Conservation (phyloP, 805 yeast genomes). For the Candida pseudoglaebosa region DNA sequence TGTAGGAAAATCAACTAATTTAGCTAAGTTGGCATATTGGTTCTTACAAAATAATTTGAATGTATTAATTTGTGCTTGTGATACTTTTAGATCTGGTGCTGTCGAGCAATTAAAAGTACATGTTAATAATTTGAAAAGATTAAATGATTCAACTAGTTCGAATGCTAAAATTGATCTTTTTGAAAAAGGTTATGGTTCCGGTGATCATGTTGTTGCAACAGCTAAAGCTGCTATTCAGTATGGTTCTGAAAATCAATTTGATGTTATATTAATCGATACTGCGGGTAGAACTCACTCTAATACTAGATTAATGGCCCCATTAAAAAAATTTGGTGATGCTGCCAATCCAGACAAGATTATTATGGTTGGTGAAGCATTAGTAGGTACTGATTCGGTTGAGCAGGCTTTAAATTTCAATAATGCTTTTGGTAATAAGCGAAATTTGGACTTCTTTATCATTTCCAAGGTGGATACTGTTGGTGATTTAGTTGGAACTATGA, state of each 20-base stretch:
- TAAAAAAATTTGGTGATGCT: conserved; percentile 90
- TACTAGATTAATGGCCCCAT: conserved; percentile 89
- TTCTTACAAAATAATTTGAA: conserved; percentile 80
- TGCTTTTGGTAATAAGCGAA: conserved; percentile 83
- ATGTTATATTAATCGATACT: conserved; percentile 89
- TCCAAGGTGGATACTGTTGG: conserved; percentile 98
- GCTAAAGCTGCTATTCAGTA: conserved; percentile 86
- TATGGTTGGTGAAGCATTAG: conserved; percentile 98
- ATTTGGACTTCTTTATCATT: conserved; percentile 84
- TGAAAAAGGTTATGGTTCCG: conserved; percentile 96
- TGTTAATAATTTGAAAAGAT: conserved; percentile 72
- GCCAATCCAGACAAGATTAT: conserved; percentile 95
- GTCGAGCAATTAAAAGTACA: conserved; percentile 96
- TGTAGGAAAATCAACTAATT: conserved; percentile 94
- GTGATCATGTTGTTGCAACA: conserved; percentile 87
- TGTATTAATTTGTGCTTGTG: conserved; percentile 93
- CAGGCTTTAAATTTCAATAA: conserved; percentile 91
- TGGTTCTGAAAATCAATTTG: conserved; percentile 67
- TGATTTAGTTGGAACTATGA: conserved; percentile 93
- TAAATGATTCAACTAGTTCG: conserved; percentile 50
- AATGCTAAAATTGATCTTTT: conserved; percentile 63
- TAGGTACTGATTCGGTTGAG: conserved; percentile 94
- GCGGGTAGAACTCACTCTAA: conserved; percentile 98
- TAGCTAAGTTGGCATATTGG: conserved; percentile 95
- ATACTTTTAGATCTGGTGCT: conserved; percentile 96